phyloP scores from a whole-genome alignment of 2,329 filamentous ascomycete species.

The Fusarium solani-melongenae region DNA sequence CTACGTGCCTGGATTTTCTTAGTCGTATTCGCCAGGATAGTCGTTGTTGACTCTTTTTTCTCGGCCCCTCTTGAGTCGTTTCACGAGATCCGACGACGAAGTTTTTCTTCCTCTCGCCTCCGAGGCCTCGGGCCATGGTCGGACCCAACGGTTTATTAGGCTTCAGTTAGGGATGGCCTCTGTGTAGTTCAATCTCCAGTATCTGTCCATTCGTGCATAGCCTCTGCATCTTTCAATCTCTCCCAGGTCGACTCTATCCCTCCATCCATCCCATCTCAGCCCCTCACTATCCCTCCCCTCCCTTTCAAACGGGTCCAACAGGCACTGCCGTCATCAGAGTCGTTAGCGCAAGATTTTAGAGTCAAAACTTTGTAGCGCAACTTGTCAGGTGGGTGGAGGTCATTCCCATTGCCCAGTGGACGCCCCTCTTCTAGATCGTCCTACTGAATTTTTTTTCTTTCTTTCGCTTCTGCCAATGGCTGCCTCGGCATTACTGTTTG shows the following conservation, averaged over 20 bases:
- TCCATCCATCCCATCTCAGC: not conserved
- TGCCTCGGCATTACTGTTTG: slow-evolving; percentile 34
- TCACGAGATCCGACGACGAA: not conserved
- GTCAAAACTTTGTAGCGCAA: slow-evolving; percentile 28
- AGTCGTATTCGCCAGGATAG: not conserved
- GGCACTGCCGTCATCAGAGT: slow-evolving; percentile 41
- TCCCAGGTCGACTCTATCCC: slow-evolving; percentile 1
- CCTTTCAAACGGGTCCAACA: slow-evolving; percentile 20
- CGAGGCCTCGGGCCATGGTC: not conserved
- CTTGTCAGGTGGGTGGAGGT: slow-evolving; percentile 16
- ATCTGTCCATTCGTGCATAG: not conserved
- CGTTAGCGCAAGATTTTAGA: slow-evolving; percentile 42
- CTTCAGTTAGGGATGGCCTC: not conserved
- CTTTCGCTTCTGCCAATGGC: slow-evolving; percentile 31
- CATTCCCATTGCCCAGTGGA: slow-evolving; percentile 28
- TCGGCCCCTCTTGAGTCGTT: slow-evolving; percentile 8
- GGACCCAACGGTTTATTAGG: not conserved
- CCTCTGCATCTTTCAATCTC: not conserved
- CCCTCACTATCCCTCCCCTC: slow-evolving; percentile 26
- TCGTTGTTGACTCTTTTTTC: not conserved
- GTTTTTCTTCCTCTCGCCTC: not conserved
- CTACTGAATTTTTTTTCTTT: slow-evolving; percentile 17
- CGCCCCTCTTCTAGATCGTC: slow-evolving; percentile 26
- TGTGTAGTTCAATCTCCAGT: not conserved
- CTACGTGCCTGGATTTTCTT: slow-evolving; percentile 15